Evolutionary conservation across 2,329 filamentous ascomycete genomes (phyloP), one percentile per base, ranked within the genome.

Genomic region (Cordyceps cateniannulata): DNA sequence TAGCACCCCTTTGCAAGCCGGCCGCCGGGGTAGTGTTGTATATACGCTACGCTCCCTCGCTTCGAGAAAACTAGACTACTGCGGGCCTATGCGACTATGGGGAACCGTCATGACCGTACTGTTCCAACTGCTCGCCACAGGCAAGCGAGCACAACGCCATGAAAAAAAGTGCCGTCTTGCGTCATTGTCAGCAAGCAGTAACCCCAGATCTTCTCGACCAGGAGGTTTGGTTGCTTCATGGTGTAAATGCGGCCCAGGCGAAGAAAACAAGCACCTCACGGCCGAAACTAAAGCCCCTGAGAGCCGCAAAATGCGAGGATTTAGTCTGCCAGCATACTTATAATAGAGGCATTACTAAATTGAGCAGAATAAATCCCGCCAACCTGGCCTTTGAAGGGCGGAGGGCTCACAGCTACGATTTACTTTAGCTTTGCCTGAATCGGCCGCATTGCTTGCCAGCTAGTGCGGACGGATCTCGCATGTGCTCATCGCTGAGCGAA

Each of bases 381-480:
- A 48, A 16, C 27, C 6, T 20, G 48, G 27, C 29, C 16, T 29
- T 40, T 20, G 25, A 47, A n/a, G 44, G 27, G 20, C 29, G 45
- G 32, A 16, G 18, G 12, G 2, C 5, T 27, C 14, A n/a, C n/a
- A 1, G 45, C 20, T 7, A 35, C 32, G 3, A 35, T 8, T 47
- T 29, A 22, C 22, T 35, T 25, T 29, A 14, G 18, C 48, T 24
- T 59, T 51, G 14, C 56, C 48, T 35, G 40, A 52, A 59, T 42
- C 25, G 38, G 56, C 18, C 35, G 20, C 35, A 44, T 40, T 35
- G 32, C 32, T 52, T 45, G 35, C 49, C 20, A 27, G 55, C 25
- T 59, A 45, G 38, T 38, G 56, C 25, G 40, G 47, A 35, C 48
- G 47, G 32, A 59, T 59, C 56, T 45, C 48, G 56, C 56, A 59